A percentile compares a stretch with the other conserved stretches of the same genome.
Conservation (phyloP, 176 grass and related monocot genomes). For the Aegilops sharonensis region DNA sequence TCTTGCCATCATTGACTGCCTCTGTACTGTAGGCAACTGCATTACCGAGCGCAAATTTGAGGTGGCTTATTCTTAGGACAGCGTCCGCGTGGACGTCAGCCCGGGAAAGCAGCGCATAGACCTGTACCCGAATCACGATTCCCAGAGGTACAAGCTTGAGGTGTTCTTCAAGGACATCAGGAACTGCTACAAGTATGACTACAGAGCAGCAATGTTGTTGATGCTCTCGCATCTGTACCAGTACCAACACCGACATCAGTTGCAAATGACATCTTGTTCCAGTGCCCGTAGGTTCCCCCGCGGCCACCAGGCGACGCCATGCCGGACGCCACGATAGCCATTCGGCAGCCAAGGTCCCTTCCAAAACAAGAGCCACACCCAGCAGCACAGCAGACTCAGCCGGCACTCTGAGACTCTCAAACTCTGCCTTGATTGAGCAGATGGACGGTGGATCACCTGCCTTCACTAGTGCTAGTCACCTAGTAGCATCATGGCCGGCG, state of each 20-base stretch:
- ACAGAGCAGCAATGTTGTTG: no score
- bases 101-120: slow-evolving; percentile 58
- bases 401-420: neutral
- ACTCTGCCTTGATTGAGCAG: neutral
- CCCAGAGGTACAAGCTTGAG: slow-evolving; percentile 63
- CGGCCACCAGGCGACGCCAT: slow-evolving; percentile 57
- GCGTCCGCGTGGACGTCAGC: slow-evolving; percentile 64
- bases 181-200: slow-evolving; percentile 41
- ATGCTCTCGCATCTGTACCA: no score
- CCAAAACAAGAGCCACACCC: slow-evolving; percentile 19
- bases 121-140: slow-evolving; percentile 57
- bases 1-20: neutral
- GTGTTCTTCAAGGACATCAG: slow-evolving; percentile 66
- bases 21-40: slow-evolving; percentile 25
- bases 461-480: neutral
- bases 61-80: slow-evolving; percentile 48
- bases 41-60: slow-evolving; percentile 41
- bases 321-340: slow-evolving; percentile 42
- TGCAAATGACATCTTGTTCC: slow-evolving; percentile 26
- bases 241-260: no score
- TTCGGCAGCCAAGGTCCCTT: slow-evolving; percentile 52
- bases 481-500: neutral
- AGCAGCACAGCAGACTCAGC: neutral
- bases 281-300: slow-evolving; percentile 60
- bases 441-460: neutral